Evolutionary conservation across 306 rosid genomes (phyloP), one percentile per base, ranked within the genome.

Genomic region (Mucuna pruriens): DNA sequence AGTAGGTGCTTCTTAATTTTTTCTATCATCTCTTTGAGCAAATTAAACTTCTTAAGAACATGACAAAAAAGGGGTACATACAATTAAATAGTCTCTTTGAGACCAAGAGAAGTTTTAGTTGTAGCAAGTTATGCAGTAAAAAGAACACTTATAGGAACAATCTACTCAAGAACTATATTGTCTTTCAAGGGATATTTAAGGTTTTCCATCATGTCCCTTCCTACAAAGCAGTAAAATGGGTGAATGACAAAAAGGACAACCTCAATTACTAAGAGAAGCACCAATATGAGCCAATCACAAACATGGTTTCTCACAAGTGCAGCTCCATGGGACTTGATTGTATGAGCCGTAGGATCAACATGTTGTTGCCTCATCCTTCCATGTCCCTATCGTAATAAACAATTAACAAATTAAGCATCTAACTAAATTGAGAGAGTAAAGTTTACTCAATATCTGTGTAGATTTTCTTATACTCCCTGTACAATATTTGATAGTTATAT

Each of bases 181-280:
- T 55, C 90, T 83, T 90, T 90, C 87, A 95, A 23, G 52, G 99
- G 99, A 74, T 88, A 95, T 77, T 66, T 93, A 44, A 95, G 97
- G 71, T 95, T 97, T 15, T 80, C 86, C 99, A 95, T 88, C 99
- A 91, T 93, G 38, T 90, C 99, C 86, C 91, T 90, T 42, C 98
- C 97, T 2, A 95, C 97, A 64, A 89, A 95, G 68, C 99, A 97
- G 78, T 80, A 69, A 88, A 95, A 95, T 6, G 99, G 99, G 45
- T 88, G 88, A 85, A 87, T 87, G 36, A 69, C 11, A 46, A 4
- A 29, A 36, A 95, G 90, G 55, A 68, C 48, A 39, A 89, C 75
- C 83, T 84, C 97, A 13, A 91, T 76, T n/a, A 69, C 74, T 15
- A 58, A 79, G 74, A 95, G 93, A 46, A 95, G 86, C 52, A 95